Evolutionary conservation across 2,329 filamentous ascomycete species (phyloP), one percentile per base, ranked within the genome.

Genomic region (Epichloe aotearoae): DNA sequence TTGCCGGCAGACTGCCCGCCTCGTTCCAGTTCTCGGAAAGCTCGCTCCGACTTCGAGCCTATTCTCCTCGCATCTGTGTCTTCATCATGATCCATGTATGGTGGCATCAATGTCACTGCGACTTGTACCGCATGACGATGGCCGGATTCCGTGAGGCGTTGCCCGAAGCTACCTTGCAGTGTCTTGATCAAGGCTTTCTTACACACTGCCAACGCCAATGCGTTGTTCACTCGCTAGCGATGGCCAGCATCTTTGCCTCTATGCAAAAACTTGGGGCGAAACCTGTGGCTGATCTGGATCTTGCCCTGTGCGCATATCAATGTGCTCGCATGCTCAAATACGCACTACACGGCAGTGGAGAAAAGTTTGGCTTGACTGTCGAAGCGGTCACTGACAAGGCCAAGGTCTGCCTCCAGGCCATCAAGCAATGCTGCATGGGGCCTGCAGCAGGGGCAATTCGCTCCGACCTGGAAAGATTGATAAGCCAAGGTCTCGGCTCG

Each of bases 41-140:
- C 54, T 79, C 78, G 33, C 64, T 79, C 4, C 70, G 75, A 14
- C 64, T 80, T 23, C 72, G 77, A 5, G 74, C 75, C 3, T 80
- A 79, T 56, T 80, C 77, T 1, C 73, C 76, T 2, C 68, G 77
- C 3, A 69, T 80, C 5, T 77, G 75, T 53, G 74, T 77, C 41
- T 80, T 76, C 52, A 66, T 79, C 57, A 79, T 79, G 75, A 79
- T 79, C 10, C 76, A 80, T 54, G 67, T 80, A 8, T 77, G 73
- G 74, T 79, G 75, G 75, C 68, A 74, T 30, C 76, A 79, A 54
- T 80, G 76, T 52, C 71, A 79, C 56, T 75, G 75, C 55, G 76
- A 80, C 57, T 64, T 80, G 3, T 79, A 77, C 54, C 73, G 76
- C 1, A 66, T 79, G 6, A 74, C 71, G 2, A 65, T 80, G 7